Percentiles rank a stretch among this genome's conserved stretches.
Evolutionary conservation across 257 asterid species (phyloP).

Genomic region (Nicotiana attenuata): DNA sequence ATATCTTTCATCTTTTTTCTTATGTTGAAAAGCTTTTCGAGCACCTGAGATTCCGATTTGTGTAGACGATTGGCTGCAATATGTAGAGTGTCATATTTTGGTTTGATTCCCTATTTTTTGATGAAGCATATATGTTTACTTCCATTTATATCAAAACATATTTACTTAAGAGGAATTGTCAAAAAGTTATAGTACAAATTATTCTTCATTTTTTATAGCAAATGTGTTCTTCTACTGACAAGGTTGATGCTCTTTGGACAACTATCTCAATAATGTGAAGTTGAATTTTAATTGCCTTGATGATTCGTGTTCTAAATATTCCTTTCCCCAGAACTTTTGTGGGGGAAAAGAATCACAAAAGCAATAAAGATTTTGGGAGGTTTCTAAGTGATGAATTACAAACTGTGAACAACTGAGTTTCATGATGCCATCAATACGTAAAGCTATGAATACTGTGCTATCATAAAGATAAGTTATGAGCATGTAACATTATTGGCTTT

Average conservation of each 20-base stretch:
- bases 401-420: background rate
- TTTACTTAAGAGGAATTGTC: background rate
- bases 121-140: background rate
- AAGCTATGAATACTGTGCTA: background rate
- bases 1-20: background rate
- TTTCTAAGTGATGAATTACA: background rate
- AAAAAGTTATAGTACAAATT: background rate
- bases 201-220: background rate
- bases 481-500: background rate
- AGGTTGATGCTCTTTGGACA: background rate
- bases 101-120: background rate
- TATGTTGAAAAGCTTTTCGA: background rate
- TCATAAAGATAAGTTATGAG: background rate
- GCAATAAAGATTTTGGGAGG: background rate
- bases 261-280: background rate
- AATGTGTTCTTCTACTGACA: background rate
- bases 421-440: background rate
- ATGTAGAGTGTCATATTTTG: background rate
- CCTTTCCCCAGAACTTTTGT: background rate
- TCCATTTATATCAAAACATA: background rate
- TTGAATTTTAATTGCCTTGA: background rate
- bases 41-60: background rate
- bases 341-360: background rate
- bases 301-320: background rate
- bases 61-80: background rate